Conservation (phyloP, 2,329 filamentous ascomycete genomes). For the Aureobasidium sp. region DNA sequence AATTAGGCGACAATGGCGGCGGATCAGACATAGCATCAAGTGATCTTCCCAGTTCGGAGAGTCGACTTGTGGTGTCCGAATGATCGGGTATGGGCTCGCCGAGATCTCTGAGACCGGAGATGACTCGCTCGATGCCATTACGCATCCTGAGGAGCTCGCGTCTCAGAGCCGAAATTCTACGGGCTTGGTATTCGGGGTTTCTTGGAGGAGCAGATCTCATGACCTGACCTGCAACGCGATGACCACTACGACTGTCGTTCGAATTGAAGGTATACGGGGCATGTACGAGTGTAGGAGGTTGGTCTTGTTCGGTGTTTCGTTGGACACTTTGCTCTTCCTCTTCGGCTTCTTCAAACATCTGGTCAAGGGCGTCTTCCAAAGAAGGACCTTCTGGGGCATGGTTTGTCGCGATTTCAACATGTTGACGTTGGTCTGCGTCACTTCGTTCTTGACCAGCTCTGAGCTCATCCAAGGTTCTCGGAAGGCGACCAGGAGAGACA, state of each 20-base stretch:
- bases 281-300: not conserved
- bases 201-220: constrained; percentile 18
- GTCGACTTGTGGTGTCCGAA: constrained; percentile 21
- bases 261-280: not conserved
- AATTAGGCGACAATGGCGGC: not conserved
- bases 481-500: constrained; percentile 38
- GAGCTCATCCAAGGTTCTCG: constrained; percentile 38
- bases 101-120: constrained; percentile 27
- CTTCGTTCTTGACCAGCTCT: constrained; percentile 25
- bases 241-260: not conserved
- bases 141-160: constrained; percentile 29
- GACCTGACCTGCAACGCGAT: constrained; percentile 10
- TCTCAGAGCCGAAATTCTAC: constrained; percentile 27
- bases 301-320: not conserved
- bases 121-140: constrained; percentile 29
- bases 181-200: constrained; percentile 26
- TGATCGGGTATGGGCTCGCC: constrained; percentile 27
- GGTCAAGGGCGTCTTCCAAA: constrained; percentile 27
- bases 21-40: constrained; percentile 20
- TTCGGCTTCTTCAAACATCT: constrained; percentile 24
- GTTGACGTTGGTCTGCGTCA: constrained; percentile 18
- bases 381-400: constrained; percentile 15
- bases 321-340: constrained; percentile 15
- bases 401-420: constrained; percentile 11
- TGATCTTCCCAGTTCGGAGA: constrained; percentile 22